These are phyloP conservation scores for Colletotrichum cereale DNA, from an alignment of 2,329 filamentous ascomycete genomes.

Conservation along the genomic window DNA sequence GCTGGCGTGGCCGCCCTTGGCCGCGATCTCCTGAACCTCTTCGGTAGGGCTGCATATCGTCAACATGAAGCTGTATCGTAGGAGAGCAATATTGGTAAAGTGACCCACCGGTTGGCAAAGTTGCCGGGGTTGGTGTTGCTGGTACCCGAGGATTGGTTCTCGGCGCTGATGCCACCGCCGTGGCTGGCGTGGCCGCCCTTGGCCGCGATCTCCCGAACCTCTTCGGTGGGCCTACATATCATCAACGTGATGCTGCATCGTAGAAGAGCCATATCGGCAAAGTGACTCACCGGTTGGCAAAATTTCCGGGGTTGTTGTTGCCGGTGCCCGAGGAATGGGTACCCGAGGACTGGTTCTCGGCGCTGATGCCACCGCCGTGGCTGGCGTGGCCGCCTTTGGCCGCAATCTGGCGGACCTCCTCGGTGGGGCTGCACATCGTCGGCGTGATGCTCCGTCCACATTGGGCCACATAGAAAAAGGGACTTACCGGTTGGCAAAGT, in stretches of 20 bases:
- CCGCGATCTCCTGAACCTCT: constrained; percentile 51
- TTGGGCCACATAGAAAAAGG: constrained; percentile 48
- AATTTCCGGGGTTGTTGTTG: constrained; percentile 40
- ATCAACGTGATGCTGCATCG: neutral
- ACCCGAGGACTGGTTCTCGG: constrained; percentile 4
- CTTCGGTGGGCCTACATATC: neutral
- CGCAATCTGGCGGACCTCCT: constrained; percentile 49
- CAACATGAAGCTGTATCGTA: neutral
- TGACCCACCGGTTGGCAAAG: constrained; percentile 42
- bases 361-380: constrained; percentile 47
- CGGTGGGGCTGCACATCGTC: neutral
- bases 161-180: constrained; percentile 52
- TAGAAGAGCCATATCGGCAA: neutral
- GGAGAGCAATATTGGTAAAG: neutral
- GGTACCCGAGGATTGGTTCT: constrained; percentile 9
- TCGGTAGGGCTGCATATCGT: neutral
- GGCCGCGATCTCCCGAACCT: constrained; percentile 52
- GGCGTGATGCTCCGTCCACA: neutral
- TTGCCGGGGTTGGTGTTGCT: constrained; percentile 38
- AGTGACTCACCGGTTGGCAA: constrained; percentile 41
- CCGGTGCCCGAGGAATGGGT: constrained; percentile 5
- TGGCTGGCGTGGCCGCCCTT: constrained; percentile 57
- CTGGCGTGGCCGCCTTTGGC: constrained; percentile 56
- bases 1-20: constrained; percentile 56
- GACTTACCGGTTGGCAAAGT: constrained; percentile 47